Evolutionary conservation across 768 basidiomycete genomes (phyloP).

Genomic region (Mycena metata): DNA sequence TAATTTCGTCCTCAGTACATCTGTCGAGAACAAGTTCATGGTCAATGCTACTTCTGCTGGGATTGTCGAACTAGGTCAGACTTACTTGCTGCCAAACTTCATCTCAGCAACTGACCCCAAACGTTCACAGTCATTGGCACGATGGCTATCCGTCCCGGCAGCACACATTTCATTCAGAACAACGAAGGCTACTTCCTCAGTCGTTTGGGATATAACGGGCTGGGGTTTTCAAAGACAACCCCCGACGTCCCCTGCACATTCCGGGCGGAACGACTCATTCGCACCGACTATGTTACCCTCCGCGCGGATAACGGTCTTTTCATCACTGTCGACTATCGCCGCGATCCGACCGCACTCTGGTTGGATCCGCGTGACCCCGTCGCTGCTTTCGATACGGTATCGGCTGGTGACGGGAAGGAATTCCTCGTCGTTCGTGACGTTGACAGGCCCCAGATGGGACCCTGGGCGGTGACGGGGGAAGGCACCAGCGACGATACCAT

Average conservation of each 20-base stretch:
- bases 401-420: too few species aligned
- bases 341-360: not conserved
- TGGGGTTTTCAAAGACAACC: not conserved
- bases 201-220: not conserved
- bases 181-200: not conserved
- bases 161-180: not conserved
- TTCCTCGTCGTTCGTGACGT: too few species aligned
- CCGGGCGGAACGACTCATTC: not conserved
- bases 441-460: too few species aligned
- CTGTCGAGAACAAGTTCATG: too few species aligned
- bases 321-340: not conserved
- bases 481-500: too few species aligned
- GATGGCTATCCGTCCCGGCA: not conserved
- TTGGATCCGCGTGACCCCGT: not conserved
- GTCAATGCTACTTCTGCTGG: too few species aligned
- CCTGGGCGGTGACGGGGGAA: too few species aligned
- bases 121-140: too few species aligned
- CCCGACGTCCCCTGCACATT: not conserved
- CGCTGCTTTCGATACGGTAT: not conserved
- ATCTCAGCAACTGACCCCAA: too few species aligned
- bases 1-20: too few species aligned
- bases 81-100: too few species aligned
- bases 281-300: not conserved
- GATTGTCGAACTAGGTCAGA: too few species aligned
- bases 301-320: not conserved